Base-by-base conservation (phyloP, 2,329 filamentous ascomycete genomes). In the Scytalidium lignicola region DNA sequence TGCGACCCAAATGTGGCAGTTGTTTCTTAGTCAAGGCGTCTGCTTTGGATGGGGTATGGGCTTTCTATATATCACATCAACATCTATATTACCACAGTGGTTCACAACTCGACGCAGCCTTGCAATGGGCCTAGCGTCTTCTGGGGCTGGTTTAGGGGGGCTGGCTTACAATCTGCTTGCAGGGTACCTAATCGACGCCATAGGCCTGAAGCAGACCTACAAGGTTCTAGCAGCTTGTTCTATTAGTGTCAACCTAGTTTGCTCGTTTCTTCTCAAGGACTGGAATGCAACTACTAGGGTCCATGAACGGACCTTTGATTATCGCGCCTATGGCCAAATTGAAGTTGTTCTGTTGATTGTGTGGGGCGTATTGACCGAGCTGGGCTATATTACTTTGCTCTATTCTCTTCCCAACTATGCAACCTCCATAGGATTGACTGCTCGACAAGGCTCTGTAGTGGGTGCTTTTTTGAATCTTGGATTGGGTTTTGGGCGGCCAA, bases 11-110 rank as follows among this genome's bases (percentile, higher is more conserved):
- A 81, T 87, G 50, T 90, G 85, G 83, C 86, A 90, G 28, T 73
- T 91, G 0, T 81, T 89, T 49, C 74, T 90, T 0, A 78, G 75
- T 5, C 87, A 91, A 59, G 87, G 87, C 2, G 62, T 90, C 2
- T 79, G 82, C 49, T 90, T 90, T 52, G 87, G 87, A 18, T 63
- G 83, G 21, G 86, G 86, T 2, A 84, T 90, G 75, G 87, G 87
- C 1, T 82, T 90, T 48, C 70, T 84, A 12, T 83, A 80, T 53
- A 73, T 80, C 0, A 74, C 73, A 90, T 90, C 68, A 1, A 74
- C 78, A 1, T 73, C 72, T 1, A 73, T 82, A 1, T 65, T 76
- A 0, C 73, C 79, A 1, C 78, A 82, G 54, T 83, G 80, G 79
- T 83, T 83, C 52, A 71, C 69, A 0, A 76, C 70, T 1, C 67